A percentile compares a stretch with the other conserved stretches of the same genome.
Conservation (phyloP, 2,329 filamentous ascomycete species). For the Coniochaeta sp. region DNA sequence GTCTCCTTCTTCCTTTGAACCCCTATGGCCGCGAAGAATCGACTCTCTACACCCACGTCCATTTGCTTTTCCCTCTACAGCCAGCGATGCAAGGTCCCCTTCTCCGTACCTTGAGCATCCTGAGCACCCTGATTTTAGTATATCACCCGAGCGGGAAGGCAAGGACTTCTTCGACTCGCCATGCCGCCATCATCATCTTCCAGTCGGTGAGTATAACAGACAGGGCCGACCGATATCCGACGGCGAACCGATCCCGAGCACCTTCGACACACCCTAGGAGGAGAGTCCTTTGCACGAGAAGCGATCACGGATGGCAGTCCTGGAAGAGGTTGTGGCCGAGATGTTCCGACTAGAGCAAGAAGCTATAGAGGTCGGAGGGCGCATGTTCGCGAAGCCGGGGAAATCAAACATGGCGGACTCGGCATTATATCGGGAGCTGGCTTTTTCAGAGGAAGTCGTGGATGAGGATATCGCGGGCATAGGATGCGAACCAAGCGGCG, state of each 20-base stretch:
- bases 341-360: conserved; percentile 3
- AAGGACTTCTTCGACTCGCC: conserved; percentile 14
- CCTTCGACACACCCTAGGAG: not conserved
- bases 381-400: not conserved
- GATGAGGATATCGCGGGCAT: conserved; percentile 9
- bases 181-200: conserved; percentile 39
- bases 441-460: conserved; percentile 4
- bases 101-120: conserved; percentile 34
- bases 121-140: conserved; percentile 22
- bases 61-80: conserved; percentile 19
- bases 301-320: not conserved
- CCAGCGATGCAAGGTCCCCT: conserved; percentile 28
- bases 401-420: not conserved
- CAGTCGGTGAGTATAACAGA: conserved; percentile 37
- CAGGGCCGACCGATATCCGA: conserved; percentile 12
- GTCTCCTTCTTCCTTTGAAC: conserved; percentile 42
- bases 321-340: conserved; percentile 3
- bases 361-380: not conserved
- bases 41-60: conserved; percentile 14
- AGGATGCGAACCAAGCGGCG: not conserved
- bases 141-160: conserved; percentile 22
- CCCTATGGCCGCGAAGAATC: not conserved
- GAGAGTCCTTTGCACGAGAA: not conserved
- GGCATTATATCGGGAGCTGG: not conserved
- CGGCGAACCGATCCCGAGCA: conserved; percentile 6